phyloP scores from a whole-genome alignment of 2,329 filamentous ascomycete genomes.

The Alternaria brassicae region DNA sequence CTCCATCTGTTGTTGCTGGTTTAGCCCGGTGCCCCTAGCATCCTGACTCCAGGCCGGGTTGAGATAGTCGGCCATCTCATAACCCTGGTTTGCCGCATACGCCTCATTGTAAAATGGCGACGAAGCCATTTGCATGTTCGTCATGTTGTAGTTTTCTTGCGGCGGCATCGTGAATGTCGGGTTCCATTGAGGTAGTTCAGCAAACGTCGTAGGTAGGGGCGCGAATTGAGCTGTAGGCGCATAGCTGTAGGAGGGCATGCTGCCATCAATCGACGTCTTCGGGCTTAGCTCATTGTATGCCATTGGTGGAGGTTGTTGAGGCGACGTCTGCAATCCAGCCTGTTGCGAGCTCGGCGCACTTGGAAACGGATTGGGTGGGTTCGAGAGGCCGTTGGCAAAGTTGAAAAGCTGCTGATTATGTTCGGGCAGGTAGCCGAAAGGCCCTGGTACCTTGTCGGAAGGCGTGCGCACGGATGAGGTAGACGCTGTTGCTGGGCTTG shows the following conservation, averaged over 20 bases:
- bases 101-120: slow-evolving; percentile 43
- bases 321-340: slow-evolving; percentile 34
- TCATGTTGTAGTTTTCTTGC: slow-evolving; percentile 37
- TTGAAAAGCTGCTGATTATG: slow-evolving; percentile 41
- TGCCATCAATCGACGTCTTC: slow-evolving; percentile 39
- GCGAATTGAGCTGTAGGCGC: slow-evolving; percentile 41
- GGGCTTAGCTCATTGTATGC: slow-evolving; percentile 40
- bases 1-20: slow-evolving; percentile 81
- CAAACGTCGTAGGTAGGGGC: slow-evolving; percentile 46
- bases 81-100: slow-evolving; percentile 46
- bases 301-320: slow-evolving; percentile 32
- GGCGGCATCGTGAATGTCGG: slow-evolving; percentile 46
- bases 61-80: slow-evolving; percentile 51
- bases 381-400: slow-evolving; percentile 32
- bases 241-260: slow-evolving; percentile 40
- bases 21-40: slow-evolving; percentile 60
- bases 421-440: slow-evolving; percentile 50
- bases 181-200: slow-evolving; percentile 48
- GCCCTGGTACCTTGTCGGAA: slow-evolving; percentile 40
- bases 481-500: slow-evolving; percentile 54
- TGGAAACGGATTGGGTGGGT: slow-evolving; percentile 24
- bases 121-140: slow-evolving; percentile 35
- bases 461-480: slow-evolving; percentile 50
- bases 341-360: slow-evolving; percentile 31
- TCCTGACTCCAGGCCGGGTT: slow-evolving; percentile 66